Conservation (phyloP, 2,329 filamentous ascomycete species). For the Colletotrichum higginsianum region DNA sequence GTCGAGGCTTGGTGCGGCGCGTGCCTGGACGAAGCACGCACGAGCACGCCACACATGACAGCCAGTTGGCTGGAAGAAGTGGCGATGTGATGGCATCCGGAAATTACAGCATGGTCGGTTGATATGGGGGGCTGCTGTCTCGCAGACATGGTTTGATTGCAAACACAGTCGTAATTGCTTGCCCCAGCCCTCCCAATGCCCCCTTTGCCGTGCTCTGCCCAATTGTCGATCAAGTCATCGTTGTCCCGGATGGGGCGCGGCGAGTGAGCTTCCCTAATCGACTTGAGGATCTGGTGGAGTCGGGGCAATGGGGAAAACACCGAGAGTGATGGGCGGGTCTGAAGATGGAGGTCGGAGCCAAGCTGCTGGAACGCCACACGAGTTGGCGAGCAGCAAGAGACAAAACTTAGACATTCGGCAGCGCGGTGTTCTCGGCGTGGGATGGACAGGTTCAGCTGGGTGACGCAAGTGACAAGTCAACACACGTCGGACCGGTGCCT, state of each 20-base stretch:
- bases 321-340: conserved; percentile 18
- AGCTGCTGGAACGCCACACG: conserved; percentile 2
- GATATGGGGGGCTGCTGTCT: conserved; percentile 33
- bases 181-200: conserved; percentile 8
- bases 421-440: conserved; percentile 24
- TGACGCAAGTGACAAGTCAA: conserved; percentile 4
- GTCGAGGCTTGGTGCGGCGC: conserved; percentile 18
- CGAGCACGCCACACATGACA: conserved; percentile 41
- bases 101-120: conserved; percentile 39
- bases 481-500: background rate
- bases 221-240: conserved; percentile 34
- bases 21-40: conserved; percentile 45
- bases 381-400: background rate
- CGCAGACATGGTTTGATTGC: conserved; percentile 33
- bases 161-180: conserved; percentile 14
- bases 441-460: conserved; percentile 20
- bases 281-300: conserved; percentile 31
- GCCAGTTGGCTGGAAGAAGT: conserved; percentile 38
- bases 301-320: conserved; percentile 20
- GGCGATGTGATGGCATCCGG: conserved; percentile 39
- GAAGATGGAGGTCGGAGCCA: conserved; percentile 15
- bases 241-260: conserved; percentile 8
- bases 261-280: conserved; percentile 15
- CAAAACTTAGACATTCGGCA: conserved; percentile 18
- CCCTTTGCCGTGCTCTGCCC: conserved; percentile 31